phyloP scores from a whole-genome alignment of 1,284 basidiomycete species.

The Bondarzewia mesenterica region DNA sequence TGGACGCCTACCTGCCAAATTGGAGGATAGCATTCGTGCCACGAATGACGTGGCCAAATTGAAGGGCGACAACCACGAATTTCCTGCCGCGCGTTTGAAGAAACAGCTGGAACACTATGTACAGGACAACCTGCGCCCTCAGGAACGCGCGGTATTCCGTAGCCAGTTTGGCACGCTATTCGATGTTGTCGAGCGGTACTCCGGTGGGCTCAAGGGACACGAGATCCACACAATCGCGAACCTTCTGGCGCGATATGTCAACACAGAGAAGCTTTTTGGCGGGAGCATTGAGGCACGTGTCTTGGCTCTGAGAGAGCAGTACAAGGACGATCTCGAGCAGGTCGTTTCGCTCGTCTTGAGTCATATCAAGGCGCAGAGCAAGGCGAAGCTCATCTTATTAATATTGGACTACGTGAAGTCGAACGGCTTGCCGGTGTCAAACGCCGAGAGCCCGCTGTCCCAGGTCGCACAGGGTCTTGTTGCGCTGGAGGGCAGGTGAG shows the following conservation, averaged over 20 bases:
- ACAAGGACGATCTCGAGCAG: conserved; percentile 89
- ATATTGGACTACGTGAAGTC: conserved; percentile 87
- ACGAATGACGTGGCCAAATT: conserved; percentile 71
- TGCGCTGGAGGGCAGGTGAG: conserved; percentile 67
- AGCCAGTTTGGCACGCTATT: conserved; percentile 66
- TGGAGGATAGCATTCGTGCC: conserved; percentile 82
- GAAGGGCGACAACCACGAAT: conserved; percentile 68
- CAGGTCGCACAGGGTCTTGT: conserved; percentile 77
- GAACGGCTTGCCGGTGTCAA: conserved; percentile 65
- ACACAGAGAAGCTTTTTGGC: conserved; percentile 89
- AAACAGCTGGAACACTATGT: conserved; percentile 83
- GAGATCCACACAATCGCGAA: conserved; percentile 72
- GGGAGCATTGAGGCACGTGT: conserved; percentile 91
- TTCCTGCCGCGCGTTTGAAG: conserved; percentile 79
- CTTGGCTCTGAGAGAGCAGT: conserved; percentile 82
- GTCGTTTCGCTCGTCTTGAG: conserved; percentile 87
- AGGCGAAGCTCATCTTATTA: conserved; percentile 81
- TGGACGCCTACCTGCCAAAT: conserved; percentile 88
- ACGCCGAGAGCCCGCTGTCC: conserved; percentile 61
- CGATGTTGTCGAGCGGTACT: conserved; percentile 78
- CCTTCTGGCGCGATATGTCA: conserved; percentile 69
- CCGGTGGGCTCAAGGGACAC: conserved; percentile 80
- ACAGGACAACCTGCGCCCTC: conserved; percentile 72
- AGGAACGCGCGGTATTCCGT: conserved; percentile 75
- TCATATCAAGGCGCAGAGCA: conserved; percentile 92